phyloP scores from a whole-genome alignment of 768 basidiomycete genomes.

The Strobilomyces dryophilus region DNA sequence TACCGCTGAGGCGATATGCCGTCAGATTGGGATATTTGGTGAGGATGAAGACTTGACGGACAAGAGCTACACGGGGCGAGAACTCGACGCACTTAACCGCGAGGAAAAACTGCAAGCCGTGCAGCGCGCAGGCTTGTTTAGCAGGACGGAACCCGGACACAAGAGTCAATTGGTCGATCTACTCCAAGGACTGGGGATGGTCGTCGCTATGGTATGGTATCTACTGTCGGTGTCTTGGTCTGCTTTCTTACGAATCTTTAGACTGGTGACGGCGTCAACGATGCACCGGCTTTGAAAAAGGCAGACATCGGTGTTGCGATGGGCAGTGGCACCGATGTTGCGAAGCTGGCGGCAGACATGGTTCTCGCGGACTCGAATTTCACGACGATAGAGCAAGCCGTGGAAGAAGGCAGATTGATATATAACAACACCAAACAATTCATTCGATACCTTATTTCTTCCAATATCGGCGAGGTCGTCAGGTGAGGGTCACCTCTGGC shows the following conservation, averaged over 20 bases:
- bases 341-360: conserved; percentile 98
- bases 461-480: conserved; percentile 97
- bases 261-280: conserved; percentile 98
- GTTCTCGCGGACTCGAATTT: conserved; percentile 97
- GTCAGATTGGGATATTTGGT: conserved; percentile 91
- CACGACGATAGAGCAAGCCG: conserved; percentile 92
- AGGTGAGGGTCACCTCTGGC: conserved; percentile 35
- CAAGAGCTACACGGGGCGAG: conserved; percentile 93
- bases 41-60: conserved; percentile 85
- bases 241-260: conserved; percentile 27
- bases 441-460: conserved; percentile 97
- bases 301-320: conserved; percentile 99
- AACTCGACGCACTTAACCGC: conserved; percentile 76
- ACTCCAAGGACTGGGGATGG: conserved; percentile 84
- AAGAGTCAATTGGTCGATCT: conserved; percentile 94
- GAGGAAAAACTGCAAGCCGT: conserved; percentile 86
- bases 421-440: conserved; percentile 99
- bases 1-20: conserved; percentile 95
- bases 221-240: conserved; percentile 6
- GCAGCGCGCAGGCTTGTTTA: conserved; percentile 84
- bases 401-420: conserved; percentile 96
- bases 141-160: conserved; percentile 91
- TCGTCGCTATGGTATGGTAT: conserved; percentile 84
- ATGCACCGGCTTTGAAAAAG: conserved; percentile 94
- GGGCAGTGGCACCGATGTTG: conserved; percentile 98